Evolutionary conservation across 257 asterid genomes (phyloP).

Genomic region (Solanum dulcamara): DNA sequence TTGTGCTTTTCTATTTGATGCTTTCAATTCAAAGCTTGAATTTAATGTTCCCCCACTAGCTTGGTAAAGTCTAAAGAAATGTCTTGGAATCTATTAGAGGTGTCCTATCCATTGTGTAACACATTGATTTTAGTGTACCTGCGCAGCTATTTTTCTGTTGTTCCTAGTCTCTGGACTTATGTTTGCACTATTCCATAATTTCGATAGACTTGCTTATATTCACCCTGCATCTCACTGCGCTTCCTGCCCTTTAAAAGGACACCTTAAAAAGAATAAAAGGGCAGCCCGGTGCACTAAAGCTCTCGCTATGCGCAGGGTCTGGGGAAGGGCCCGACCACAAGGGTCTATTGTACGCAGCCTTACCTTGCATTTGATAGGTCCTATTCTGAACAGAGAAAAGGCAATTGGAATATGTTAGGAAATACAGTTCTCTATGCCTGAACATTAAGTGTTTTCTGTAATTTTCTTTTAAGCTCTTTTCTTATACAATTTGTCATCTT

Average conservation of each 20-base stretch:
- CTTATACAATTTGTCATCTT: conserved; percentile 6
- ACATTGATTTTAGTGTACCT: neutral
- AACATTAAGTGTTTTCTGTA: neutral
- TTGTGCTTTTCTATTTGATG: neutral
- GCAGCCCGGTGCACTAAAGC: no score
- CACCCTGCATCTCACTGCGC: neutral
- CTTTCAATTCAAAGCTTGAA: neutral
- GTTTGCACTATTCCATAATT: neutral
- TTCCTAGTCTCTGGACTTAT: neutral
- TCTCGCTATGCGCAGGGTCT: no score
- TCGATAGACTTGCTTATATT: neutral
- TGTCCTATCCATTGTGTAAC: neutral
- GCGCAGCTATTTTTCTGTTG: neutral
- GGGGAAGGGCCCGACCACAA: no score
- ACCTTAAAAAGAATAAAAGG: neutral
- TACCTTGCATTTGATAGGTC: no score
- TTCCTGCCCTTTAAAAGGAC: neutral
- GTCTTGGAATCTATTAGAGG: neutral
- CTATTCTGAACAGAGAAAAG: neutral
- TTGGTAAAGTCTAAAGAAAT: neutral
- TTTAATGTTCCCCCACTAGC: neutral
- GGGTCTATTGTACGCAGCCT: no score
- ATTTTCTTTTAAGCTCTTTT: neutral
- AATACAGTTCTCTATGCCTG: neutral
- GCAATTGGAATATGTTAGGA: neutral